Evolutionary conservation across 495 filamentous ascomycete species (phyloP).

Genomic region (Aspergillus nidulans): DNA sequence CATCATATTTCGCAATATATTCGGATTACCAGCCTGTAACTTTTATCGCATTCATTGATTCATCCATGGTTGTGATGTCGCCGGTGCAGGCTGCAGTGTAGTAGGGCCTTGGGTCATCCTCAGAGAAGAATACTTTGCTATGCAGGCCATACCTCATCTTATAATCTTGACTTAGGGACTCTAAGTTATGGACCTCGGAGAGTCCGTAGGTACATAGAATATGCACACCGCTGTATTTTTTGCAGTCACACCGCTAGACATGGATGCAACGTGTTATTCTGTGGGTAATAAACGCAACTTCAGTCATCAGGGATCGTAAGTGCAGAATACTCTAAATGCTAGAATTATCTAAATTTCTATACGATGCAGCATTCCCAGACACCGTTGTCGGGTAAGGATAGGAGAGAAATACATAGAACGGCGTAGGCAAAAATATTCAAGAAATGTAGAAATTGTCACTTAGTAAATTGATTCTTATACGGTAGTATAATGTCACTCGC

Average conservation of each 20-base stretch:
- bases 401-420: background rate
- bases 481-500: slow-evolving; percentile 30
- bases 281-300: background rate
- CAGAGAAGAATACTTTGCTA: no score
- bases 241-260: slow-evolving; percentile 3
- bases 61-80: no score
- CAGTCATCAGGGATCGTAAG: background rate
- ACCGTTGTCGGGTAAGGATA: background rate
- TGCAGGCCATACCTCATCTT: no score
- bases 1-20: background rate
- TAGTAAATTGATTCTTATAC: slow-evolving; percentile 35
- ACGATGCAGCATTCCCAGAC: slow-evolving; percentile 3
- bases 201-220: background rate
- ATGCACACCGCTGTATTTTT: background rate
- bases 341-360: slow-evolving; percentile 7
- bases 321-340: slow-evolving; percentile 6
- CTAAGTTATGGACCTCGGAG: no score
- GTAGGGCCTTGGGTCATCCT: no score
- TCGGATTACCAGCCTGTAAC: background rate
- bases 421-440: background rate
- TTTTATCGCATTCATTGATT: no score
- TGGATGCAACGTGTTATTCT: background rate
- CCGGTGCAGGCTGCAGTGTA: no score
- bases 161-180: background rate
- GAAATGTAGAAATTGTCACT: slow-evolving; percentile 2